Conservation (phyloP, 129 eudicot species). For the Scalesia atractyloides region DNA sequence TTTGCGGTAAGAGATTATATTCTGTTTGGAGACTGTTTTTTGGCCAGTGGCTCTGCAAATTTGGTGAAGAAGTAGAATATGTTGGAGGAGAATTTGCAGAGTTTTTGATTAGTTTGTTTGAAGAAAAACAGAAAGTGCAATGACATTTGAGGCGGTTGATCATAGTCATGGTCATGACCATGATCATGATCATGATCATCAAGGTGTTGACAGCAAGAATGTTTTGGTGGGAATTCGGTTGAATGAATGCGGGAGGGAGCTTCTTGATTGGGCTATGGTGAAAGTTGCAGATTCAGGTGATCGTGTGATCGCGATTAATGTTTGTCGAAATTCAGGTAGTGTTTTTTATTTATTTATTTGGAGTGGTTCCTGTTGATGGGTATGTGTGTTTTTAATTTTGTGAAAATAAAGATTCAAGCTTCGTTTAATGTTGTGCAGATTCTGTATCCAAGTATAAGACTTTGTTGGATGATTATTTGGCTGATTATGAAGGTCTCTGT, state of each 20-base stretch:
- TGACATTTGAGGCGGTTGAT: constrained; percentile 39
- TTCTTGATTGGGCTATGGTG: constrained; percentile 85
- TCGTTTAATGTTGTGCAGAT: constrained; percentile 35
- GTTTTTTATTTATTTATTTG: not conserved
- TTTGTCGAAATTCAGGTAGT: constrained; percentile 74
- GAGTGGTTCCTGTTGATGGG: constrained; percentile 12
- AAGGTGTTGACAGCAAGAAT: constrained; percentile 50
- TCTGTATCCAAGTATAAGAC: constrained; percentile 46
- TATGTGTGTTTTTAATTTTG: not conserved
- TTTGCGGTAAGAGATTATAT: constrained; percentile 23
- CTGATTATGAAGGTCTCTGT: constrained; percentile 79
- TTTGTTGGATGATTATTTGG: constrained; percentile 68
- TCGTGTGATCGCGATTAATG: constrained; percentile 72
- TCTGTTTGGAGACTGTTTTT: constrained; percentile 31
- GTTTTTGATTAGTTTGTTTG: constrained; percentile 21
- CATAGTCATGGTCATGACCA: constrained; percentile 16
- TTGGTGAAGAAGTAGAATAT: constrained; percentile 14
- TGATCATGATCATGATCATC: constrained; percentile 29
- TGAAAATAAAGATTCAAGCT: not conserved
- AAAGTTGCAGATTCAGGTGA: constrained; percentile 90
- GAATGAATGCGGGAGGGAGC: constrained; percentile 63
- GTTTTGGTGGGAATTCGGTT: constrained; percentile 80
- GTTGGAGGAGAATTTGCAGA: constrained; percentile 27
- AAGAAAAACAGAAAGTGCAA: constrained; percentile 21
- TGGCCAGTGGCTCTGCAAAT: constrained; percentile 36